phyloP scores from a whole-genome alignment of 2,329 filamentous ascomycete genomes.

The Curvularia hawaiiensis region DNA sequence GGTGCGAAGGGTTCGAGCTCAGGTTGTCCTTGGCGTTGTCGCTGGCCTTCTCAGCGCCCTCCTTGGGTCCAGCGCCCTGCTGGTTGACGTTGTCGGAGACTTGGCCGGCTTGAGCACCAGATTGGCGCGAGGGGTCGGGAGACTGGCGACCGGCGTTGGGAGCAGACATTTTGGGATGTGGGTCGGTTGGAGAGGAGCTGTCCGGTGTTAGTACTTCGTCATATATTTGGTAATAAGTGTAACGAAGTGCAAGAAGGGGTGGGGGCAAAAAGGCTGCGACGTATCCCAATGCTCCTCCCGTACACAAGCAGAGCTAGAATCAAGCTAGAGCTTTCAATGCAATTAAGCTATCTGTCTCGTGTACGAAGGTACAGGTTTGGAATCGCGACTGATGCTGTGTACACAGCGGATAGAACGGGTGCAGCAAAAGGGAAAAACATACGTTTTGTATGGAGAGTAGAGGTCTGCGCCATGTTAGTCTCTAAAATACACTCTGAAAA shows the following conservation, averaged over 20 bases:
- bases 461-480: neutral
- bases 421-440: neutral
- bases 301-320: neutral
- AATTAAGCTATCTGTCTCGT: too few species aligned
- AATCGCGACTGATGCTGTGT: neutral
- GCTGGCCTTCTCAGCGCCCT: conserved; percentile 55
- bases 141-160: conserved; percentile 74
- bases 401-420: neutral
- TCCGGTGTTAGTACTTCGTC: neutral
- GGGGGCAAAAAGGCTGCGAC: neutral
- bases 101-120: conserved; percentile 66
- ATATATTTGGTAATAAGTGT: neutral
- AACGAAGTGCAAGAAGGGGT: neutral
- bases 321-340: neutral
- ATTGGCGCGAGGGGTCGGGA: conserved; percentile 72
- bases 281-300: neutral
- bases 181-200: neutral
- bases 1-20: conserved; percentile 69
- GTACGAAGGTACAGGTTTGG: too few species aligned
- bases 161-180: conserved; percentile 62
- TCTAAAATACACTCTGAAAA: too few species aligned
- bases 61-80: conserved; percentile 49
- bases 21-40: conserved; percentile 54
- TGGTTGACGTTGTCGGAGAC: conserved; percentile 63
- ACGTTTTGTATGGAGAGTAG: neutral